Evolutionary conservation across 179 eudicot species (phyloP), one percentile per base, ranked within the genome.

Genomic region (Carnegiea gigantea): DNA sequence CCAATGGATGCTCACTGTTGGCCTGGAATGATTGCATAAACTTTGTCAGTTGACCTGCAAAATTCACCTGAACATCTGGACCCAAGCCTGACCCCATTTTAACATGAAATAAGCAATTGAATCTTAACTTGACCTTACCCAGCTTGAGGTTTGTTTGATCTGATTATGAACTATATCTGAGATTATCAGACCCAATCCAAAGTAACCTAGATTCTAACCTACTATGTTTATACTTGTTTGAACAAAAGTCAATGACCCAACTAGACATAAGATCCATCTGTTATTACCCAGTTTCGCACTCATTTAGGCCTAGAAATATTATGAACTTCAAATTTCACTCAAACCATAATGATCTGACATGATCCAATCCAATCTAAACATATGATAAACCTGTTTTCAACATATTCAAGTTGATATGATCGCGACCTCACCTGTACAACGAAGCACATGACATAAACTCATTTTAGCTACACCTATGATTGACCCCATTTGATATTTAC

Each of bases 1-100:
- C 99, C 79, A 96, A 81, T 40, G 99, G 99, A 81, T 96, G 99
- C 85, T 96, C 99, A 71, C 99, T 96, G 72, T 93, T 92, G 62
- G 86, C 91, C 99, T 96, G 87, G 44, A 5, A 40, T 40, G 4
- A 40, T 40, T 40, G 44, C 53, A 57, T 5, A 17, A 21, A 21
- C 23, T 11, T 57, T 57, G 64, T 57, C 64, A 57, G 15, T 48
- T 48, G 53, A 9, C 53, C 12, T 48, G 53, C 53, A 10, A 57
- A 57, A 57, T 18, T 57, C 20, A 18, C 7, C n/a, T 18, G 3
- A 18, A 57, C 23, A 1, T 0, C 1, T 57, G 20, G n/a, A 57
- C 62, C 62, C 13, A 13, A 48, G 2, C 53, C 53, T 2, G 9
- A 48, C 15, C 53, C 53, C 0, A 2, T 48, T 48, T 48, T 48